Conservation (phyloP, 1,284 basidiomycete species). For the Trametes pubescens region DNA sequence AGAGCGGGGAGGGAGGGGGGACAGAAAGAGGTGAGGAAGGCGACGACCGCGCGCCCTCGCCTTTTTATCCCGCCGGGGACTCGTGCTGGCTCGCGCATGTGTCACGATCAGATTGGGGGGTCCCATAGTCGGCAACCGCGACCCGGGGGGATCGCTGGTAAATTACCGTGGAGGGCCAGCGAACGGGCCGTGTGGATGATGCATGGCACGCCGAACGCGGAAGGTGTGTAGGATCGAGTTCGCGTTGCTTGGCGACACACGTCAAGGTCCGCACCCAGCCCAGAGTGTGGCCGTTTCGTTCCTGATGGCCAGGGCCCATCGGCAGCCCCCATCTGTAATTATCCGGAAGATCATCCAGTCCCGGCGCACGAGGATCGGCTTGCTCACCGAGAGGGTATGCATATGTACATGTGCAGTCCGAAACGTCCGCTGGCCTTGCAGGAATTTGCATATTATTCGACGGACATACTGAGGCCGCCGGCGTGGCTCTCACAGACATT, state of each 20-base stretch:
- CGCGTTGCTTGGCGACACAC: conserved; percentile 26
- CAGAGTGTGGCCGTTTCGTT: conserved; percentile 17
- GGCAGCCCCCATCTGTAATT: conserved; percentile 12
- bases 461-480: not conserved
- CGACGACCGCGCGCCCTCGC: not conserved
- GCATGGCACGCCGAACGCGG: conserved; percentile 11
- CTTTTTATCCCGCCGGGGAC: conserved; percentile 20
- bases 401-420: not conserved
- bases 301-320: conserved; percentile 25
- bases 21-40: conserved; percentile 32
- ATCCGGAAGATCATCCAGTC: conserved; percentile 22
- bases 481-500: not conserved
- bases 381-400: not conserved
- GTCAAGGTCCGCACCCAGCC: conserved; percentile 7
- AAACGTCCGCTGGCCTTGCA: not conserved
- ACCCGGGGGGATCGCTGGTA: conserved; percentile 10
- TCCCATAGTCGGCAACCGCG: conserved; percentile 11
- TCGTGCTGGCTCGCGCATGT: conserved; percentile 8
- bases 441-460: not conserved
- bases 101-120: conserved; percentile 5
- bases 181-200: conserved; percentile 7
- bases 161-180: conserved; percentile 13
- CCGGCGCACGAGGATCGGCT: conserved; percentile 12
- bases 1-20: conserved; percentile 35
- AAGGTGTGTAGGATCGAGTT: conserved; percentile 27